These are phyloP conservation scores for Viridothelium virens DNA, from an alignment of 495 filamentous ascomycete species.

Conservation along the genomic window DNA sequence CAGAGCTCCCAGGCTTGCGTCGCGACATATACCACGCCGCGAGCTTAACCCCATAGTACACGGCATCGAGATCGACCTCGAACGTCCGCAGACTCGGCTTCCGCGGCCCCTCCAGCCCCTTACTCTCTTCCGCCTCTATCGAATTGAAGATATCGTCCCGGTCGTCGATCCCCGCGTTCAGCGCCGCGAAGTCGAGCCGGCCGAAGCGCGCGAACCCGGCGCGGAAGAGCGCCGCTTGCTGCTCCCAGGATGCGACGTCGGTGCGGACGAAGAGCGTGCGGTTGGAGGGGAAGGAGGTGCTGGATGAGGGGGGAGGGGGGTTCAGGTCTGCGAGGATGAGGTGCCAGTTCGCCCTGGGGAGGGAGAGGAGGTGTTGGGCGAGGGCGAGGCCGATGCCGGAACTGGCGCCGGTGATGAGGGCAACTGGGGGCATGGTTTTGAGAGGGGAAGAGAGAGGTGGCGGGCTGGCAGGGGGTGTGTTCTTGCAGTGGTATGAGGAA, in stretches of 20 bases:
- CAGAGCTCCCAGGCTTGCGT: constrained; percentile 16
- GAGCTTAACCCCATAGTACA: constrained; percentile 41
- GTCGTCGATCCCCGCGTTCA: constrained; percentile 44
- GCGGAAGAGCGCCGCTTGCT: constrained; percentile 38
- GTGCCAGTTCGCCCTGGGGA: constrained; percentile 25
- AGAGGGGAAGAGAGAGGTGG: not conserved
- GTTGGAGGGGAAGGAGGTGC: constrained; percentile 16
- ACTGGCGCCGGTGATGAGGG: constrained; percentile 38
- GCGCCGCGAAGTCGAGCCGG: constrained; percentile 40
- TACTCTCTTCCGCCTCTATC: constrained; percentile 20
- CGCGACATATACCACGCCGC: constrained; percentile 38
- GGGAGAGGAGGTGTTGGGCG: constrained; percentile 35
- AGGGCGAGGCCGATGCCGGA: constrained; percentile 43
- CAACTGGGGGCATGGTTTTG: constrained; percentile 20
- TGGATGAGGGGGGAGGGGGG: constrained; percentile 23
- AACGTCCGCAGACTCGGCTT: constrained; percentile 38
- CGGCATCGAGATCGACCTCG: constrained; percentile 38
- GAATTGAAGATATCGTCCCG: constrained; percentile 34
- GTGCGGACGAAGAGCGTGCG: constrained; percentile 31
- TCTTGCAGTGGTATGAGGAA: not conserved
- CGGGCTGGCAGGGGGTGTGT: too few species aligned
- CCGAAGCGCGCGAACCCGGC: constrained; percentile 33
- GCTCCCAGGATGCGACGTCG: constrained; percentile 35
- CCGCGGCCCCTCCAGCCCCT: constrained; percentile 28
- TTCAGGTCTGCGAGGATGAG: constrained; percentile 42